Evolutionary conservation across 2,329 filamentous ascomycete genomes (phyloP), one percentile per base, ranked within the genome.

Genomic region (Xylariaceae sp.): DNA sequence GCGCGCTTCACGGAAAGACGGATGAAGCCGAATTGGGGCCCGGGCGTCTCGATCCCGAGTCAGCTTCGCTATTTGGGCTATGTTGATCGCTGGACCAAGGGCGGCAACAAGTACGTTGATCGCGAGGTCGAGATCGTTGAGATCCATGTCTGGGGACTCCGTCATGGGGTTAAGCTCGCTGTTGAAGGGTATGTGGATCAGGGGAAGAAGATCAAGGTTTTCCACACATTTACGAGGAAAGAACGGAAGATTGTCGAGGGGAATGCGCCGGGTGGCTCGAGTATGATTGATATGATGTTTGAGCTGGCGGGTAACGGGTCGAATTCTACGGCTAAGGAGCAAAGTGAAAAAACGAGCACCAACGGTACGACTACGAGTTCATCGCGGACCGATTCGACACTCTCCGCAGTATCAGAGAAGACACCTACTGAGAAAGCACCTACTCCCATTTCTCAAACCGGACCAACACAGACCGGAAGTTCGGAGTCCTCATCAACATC

Each of bases 11-110:
- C 94, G 0, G 86, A 92, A 69, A 78, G 91, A 54, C 82, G 94
- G 34, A 99, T 99, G 94, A 80, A 92, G 53, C 88, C 89, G 2
- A 87, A 87, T 15, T 97, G 97, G 71, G 94, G 93, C 1, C 82
- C 87, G 1, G 94, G 94, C 3, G 88, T 99, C 23, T 94, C 89
- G 39, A 99, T 99, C 51, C 92, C 92, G 0, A 96, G 91, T 66
- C 94, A 99, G 74, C 74, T 95, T 61, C 82, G 94, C 8, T 97
- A 90, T 83, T 81, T 99, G 15, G 81, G 82, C 35, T 99, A 99
- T 71, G 90, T 97, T 8, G 89, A 96, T 69, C 83, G 89, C 10
- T 97, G 93, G 93, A 83, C 89, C 2, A 75, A 85, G 57, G 76
- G 84, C 34, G 84, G 82, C 15, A 96, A 95, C 74, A 81, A 82